Evolutionary conservation across 208 protist species (phyloP).

Genomic region (Herpetomonas muscarum): DNA sequence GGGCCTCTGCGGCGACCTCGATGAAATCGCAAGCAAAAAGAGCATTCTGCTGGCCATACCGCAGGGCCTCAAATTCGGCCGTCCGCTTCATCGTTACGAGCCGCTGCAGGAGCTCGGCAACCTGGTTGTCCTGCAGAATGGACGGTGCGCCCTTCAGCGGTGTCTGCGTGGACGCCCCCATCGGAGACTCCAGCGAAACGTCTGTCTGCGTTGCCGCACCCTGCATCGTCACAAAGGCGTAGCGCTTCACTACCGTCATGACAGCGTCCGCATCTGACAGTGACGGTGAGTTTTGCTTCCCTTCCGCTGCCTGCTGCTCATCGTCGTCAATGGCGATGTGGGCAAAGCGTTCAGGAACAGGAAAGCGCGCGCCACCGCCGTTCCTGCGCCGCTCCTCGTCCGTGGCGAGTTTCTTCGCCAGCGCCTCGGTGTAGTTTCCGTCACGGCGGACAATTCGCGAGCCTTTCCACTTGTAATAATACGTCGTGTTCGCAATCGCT

Average conservation of each 20-base stretch:
- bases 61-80: slow-evolving; percentile 26
- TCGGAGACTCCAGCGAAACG: too few relatives aligned
- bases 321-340: not conserved
- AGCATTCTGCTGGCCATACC: slow-evolving; percentile 21
- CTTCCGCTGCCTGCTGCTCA: too few relatives aligned
- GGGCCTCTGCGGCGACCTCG: slow-evolving; percentile 26
- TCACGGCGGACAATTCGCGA: not conserved
- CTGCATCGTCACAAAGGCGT: not conserved
- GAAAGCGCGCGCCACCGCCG: not conserved
- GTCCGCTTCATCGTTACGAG: slow-evolving; percentile 30
- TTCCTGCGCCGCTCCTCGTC: not conserved
- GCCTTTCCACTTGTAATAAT: slow-evolving; percentile 2
- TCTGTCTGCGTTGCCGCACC: not conserved
- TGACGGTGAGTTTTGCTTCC: too few relatives aligned
- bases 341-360: not conserved
- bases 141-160: not conserved
- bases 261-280: not conserved
- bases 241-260: not conserved
- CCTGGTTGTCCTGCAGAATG: slow-evolving; percentile 8
- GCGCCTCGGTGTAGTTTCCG: not conserved
- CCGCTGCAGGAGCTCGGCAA: slow-evolving; percentile 12
- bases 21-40: slow-evolving; percentile 45
- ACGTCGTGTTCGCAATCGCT: not conserved
- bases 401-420: not conserved
- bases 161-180: too few relatives aligned